These are phyloP conservation scores for Neolentinus lepideus DNA, from an alignment of 1,284 basidiomycete species.

Conservation along the genomic window DNA sequence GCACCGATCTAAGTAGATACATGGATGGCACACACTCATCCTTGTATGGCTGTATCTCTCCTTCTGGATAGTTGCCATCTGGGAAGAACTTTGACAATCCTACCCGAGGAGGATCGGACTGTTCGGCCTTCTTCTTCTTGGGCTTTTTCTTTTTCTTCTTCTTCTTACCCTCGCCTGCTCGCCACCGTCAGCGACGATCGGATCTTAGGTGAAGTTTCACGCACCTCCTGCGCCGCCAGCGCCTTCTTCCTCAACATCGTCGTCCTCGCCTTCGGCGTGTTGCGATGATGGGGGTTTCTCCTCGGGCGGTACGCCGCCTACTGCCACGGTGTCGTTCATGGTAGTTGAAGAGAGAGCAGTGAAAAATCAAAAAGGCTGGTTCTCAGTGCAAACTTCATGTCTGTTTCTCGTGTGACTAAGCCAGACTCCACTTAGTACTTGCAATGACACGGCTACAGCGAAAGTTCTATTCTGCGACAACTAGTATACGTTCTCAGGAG, in stretches of 20 bases:
- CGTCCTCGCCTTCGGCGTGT: background rate
- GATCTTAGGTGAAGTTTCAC: background rate
- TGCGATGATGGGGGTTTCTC: background rate
- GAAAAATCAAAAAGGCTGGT: background rate
- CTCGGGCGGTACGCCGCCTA: background rate
- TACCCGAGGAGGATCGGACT: constrained; percentile 92
- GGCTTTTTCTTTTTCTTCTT: constrained; percentile 94
- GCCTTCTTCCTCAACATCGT: background rate
- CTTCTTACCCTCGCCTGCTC: constrained; percentile 37
- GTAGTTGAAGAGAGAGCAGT: background rate
- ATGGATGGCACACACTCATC: constrained; percentile 60
- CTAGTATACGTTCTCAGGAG: background rate
- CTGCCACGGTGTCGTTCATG: background rate
- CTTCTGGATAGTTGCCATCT: constrained; percentile 81
- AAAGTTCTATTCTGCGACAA: background rate
- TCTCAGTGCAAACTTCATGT: constrained; percentile 1
- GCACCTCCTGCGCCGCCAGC: background rate
- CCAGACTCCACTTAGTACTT: background rate
- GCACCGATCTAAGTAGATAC: constrained; percentile 6
- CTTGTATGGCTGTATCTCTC: constrained; percentile 89
- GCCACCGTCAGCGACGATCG: background rate
- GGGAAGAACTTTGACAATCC: constrained; percentile 89
- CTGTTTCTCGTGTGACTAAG: background rate
- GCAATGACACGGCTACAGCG: background rate
- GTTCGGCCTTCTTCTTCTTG: constrained; percentile 77